Evolutionary conservation across 2,329 filamentous ascomycete genomes (phyloP), one percentile per base, ranked within the genome.

Genomic region (Byssoonygena ceratinophila): DNA sequence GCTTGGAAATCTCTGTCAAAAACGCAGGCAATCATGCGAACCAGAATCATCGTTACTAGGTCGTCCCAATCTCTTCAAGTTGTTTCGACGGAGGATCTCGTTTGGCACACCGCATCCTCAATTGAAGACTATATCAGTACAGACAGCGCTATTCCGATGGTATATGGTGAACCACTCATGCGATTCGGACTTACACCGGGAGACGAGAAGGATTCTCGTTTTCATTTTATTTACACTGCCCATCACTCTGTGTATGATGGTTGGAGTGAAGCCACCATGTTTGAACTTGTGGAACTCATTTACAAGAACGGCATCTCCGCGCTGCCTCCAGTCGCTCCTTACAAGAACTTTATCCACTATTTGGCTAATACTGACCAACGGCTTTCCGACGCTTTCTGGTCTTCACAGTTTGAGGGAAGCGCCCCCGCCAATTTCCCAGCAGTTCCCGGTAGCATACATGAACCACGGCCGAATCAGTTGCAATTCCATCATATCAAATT

Each of bases 171-270:
- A 16, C 34, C 34, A 9, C 34, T 37, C 8, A 57, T 36, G 58
- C 57, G 34, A 51, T 64, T 18, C 49, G 60, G 8, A 23, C 48
- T 20, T 46, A 53, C 22, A 27, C 46, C 16, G 41, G 32, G 54
- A 7, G 27, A 9, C 27, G 27, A 29, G 27, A 29, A 29, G 4
- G 27, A 29, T 29, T 9, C 27, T 29, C 4, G 27, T 29, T 5
- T 29, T 9, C 61, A 59, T 43, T 58, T 66, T 46, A 58, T 66
- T 2, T 62, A 61, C 57, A 68, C 63, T 22, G 59, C 67, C n/a
- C 69, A 72, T 49, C 70, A 72, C 54, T 61, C 64, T 1, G 41
- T 69, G 0, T 71, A 71, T 54, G 70, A 72, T 59, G 68, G 67
- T 0, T 68, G 64, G 62, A n/a, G 14, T 18, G 34, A 37, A 37